Evolutionary conservation across 148 eudicot species (phyloP).

Genomic region (Simmondsia chinensis): DNA sequence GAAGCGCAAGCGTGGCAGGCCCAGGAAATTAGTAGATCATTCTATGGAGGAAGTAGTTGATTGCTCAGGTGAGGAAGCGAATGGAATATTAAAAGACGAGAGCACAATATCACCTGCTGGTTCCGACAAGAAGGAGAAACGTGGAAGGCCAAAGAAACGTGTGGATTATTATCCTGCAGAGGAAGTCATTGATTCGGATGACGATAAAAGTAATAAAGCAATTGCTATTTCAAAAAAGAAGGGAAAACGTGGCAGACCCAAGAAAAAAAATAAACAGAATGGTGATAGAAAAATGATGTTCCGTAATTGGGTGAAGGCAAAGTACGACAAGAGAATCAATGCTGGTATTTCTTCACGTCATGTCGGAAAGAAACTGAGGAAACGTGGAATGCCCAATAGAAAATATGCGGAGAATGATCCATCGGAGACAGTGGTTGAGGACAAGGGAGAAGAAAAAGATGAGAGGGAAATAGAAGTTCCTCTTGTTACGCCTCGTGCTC

Average conservation of each 20-base stretch:
- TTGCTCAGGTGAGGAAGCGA: background rate
- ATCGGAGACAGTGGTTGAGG: conserved; percentile 3
- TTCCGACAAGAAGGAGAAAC: background rate
- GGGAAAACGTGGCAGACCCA: background rate
- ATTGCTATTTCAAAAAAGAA: background rate
- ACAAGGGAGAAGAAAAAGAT: conserved; percentile 14
- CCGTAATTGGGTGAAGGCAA: too few species aligned
- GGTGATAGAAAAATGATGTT: too few species aligned
- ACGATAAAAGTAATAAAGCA: background rate
- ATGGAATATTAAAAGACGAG: background rate
- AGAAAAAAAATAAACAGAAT: background rate
- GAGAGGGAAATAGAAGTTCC: conserved; percentile 8
- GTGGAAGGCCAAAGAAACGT: background rate
- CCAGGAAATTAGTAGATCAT: background rate
- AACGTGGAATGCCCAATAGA: too few species aligned
- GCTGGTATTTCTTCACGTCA: too few species aligned
- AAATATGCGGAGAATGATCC: conserved; percentile 10
- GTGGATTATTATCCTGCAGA: background rate
- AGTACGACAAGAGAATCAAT: too few species aligned
- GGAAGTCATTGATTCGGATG: background rate
- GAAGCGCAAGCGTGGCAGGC: background rate
- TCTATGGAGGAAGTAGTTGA: background rate
- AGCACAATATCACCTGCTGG: background rate
- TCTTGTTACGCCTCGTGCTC: conserved; percentile 9
- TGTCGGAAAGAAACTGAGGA: too few species aligned